phyloP scores from a whole-genome alignment of 768 basidiomycete genomes.

The Collybiopsis luxurians region DNA sequence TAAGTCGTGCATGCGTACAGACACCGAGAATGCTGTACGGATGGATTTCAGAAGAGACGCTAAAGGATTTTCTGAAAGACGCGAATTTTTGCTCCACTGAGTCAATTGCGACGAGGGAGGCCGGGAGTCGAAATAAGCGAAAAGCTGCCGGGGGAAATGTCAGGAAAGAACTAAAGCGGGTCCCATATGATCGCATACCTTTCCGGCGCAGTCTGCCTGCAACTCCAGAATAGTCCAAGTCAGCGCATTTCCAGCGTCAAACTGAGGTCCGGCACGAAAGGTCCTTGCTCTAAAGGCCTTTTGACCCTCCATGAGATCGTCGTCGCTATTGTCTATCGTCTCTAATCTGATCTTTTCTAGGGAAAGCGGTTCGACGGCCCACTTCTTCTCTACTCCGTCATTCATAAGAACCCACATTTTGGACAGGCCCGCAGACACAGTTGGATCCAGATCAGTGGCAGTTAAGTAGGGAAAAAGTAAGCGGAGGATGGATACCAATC shows the following conservation, averaged over 20 bases:
- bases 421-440: conserved; percentile 40
- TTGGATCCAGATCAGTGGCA: conserved; percentile 21
- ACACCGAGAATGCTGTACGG: conserved; percentile 27
- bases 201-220: conserved; percentile 72
- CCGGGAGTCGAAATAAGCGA: conserved; percentile 58
- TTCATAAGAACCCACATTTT: conserved; percentile 56
- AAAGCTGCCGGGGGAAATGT: conserved; percentile 43
- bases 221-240: conserved; percentile 80
- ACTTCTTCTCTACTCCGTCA: conserved; percentile 60
- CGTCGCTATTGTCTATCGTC: conserved; percentile 16
- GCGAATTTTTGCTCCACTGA: conserved; percentile 48
- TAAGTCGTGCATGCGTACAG: conserved; percentile 47
- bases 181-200: conserved; percentile 46
- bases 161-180: neutral
- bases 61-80: conserved; percentile 56
- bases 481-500: conserved; percentile 70
- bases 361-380: conserved; percentile 64
- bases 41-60: conserved; percentile 50
- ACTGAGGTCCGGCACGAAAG: conserved; percentile 72
- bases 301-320: conserved; percentile 12
- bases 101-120: conserved; percentile 23
- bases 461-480: conserved; percentile 72
- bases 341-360: conserved; percentile 66
- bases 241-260: conserved; percentile 66
- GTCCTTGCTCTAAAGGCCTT: conserved; percentile 59